Evolutionary conservation across 352 stramenopile species (phyloP).

Genomic region (Phytophthora pseudosyringae): DNA sequence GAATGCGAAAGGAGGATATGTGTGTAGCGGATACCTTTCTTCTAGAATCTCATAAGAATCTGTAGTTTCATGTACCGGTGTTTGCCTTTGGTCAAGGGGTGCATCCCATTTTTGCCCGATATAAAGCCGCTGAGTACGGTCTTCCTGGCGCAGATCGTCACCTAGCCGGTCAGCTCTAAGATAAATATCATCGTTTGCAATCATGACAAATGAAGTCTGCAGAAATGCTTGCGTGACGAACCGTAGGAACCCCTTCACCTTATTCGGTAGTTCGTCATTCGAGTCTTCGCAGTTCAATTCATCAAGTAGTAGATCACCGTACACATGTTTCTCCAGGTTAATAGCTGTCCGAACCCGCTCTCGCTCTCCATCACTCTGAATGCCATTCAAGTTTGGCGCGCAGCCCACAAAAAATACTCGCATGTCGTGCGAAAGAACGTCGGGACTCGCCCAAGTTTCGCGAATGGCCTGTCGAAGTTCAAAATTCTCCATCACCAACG

Average conservation of each 20-base stretch:
- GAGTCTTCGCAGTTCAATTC: conserved; percentile 55
- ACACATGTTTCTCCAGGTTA: conserved; percentile 36
- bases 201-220: conserved; percentile 46
- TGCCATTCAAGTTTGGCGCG: background rate
- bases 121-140: conserved; percentile 6
- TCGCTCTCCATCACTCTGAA: background rate
- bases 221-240: conserved; percentile 20
- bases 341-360: conserved; percentile 24
- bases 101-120: conserved; percentile 23
- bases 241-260: conserved; percentile 59
- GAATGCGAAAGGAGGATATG: conserved; percentile 51
- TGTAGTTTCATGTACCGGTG: conserved; percentile 29
- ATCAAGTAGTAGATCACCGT: conserved; percentile 45
- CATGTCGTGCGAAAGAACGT: conserved; percentile 19
- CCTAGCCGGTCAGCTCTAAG: conserved; percentile 32
- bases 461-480: conserved; percentile 43
- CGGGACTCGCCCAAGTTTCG: conserved; percentile 45
- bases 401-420: conserved; percentile 54
- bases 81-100: conserved; percentile 9
- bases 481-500: conserved; percentile 40
- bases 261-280: conserved; percentile 49
- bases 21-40: conserved; percentile 32
- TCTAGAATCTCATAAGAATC: conserved; percentile 40
- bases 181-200: conserved; percentile 62
- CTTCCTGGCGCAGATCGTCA: conserved; percentile 1